phyloP scores from a whole-genome alignment of 768 basidiomycete species.

The Suillus lakei region DNA sequence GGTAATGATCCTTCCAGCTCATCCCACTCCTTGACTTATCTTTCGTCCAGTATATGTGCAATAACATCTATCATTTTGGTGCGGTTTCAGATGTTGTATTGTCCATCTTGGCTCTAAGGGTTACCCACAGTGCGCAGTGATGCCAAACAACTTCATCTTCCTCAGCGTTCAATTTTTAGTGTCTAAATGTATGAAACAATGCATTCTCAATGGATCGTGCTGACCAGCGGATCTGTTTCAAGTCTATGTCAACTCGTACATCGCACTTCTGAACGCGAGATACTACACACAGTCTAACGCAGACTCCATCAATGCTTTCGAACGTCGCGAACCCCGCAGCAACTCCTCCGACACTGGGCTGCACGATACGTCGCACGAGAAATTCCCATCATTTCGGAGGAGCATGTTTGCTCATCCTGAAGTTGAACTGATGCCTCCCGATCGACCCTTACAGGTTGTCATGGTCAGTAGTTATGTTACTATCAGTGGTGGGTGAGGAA shows the following conservation, averaged over 20 bases:
- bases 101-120: neutral
- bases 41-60: conserved; percentile 1
- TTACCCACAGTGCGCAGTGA: neutral
- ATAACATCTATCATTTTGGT: neutral
- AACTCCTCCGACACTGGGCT: neutral
- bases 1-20: neutral
- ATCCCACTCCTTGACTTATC: neutral
- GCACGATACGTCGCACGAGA: neutral
- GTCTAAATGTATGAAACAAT: neutral
- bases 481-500: no score
- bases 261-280: conserved; percentile 4
- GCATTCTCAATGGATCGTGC: no score
- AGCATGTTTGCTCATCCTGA: neutral
- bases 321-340: neutral
- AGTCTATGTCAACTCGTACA: conserved; percentile 11
- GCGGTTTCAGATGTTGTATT: neutral
- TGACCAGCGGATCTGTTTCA: neutral
- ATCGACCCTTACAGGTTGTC: neutral
- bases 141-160: neutral
- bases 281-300: neutral
- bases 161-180: neutral
- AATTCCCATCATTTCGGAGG: no score
- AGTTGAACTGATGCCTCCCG: neutral
- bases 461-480: neutral
- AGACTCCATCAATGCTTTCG: neutral